Base-by-base conservation (phyloP, 352 stramenopile species). In the Globisporangium middletonii region DNA sequence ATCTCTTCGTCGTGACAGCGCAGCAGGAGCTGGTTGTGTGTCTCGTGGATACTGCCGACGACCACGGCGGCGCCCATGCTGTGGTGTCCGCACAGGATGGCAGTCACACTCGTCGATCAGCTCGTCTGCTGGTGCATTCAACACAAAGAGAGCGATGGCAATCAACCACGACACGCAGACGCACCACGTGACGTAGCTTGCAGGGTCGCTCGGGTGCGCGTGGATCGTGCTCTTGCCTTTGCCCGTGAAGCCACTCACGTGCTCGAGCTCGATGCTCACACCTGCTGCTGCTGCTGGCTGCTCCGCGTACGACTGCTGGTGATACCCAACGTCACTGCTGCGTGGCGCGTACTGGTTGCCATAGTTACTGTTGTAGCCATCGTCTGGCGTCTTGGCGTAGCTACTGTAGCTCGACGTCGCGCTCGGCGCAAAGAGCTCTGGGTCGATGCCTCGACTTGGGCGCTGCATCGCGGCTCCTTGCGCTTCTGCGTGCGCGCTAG, bases 31-130 rank as follows among this genome's bases (percentile, higher is more conserved):
- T 87, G 77, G 16, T 60, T 75, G 59, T 83, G 72, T n/a, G 65
- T 68, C 41, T 81, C 75, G 19, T 68, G 51, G 15, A 85, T 59
- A n/a, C 73, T 79, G 48, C 70, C 70, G 18, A 87, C 59, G 27
- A 85, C 62, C 12, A 87, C 71, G 3, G 75, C 72, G 0, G 72
- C 77, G 2, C 77, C 76, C 75, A 85, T 85, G 42, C 77, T 87
- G 26, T 3, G 19, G 11, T 3, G 16, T 8, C 9, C 8, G 16
- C 19, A n/a, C 19, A 15, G 3, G n/a, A 18, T 15, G 19, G 33
- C 16, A 46, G 12, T 23, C 23, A 23, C 18, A 49, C 15, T 5
- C 30, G n/a, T 18, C 41, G 18, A n/a, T 45, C 41, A 45, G 41
- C n/a, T 11, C 12, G 38, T 44, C 4, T 18, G 16, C 16, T 18